Conservation (phyloP, 2,329 filamentous ascomycete genomes). For the Exophiala spinifera region DNA sequence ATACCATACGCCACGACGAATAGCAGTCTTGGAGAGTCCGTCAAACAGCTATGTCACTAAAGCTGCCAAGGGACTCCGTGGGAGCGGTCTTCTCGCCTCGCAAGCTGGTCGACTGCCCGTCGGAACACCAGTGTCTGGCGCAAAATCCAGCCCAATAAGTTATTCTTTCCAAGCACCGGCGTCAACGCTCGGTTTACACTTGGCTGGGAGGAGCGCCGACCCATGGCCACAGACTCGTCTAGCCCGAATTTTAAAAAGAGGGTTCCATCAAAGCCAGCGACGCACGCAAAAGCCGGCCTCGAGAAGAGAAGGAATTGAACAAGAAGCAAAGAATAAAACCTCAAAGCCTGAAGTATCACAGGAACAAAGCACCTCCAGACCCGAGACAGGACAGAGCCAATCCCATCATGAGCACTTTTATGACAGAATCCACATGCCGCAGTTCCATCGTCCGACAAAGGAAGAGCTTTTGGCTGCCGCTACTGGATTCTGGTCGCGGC, state of each 20-base stretch:
- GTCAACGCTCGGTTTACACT: neutral
- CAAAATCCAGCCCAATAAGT: too few species aligned
- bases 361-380: slow-evolving; percentile 25
- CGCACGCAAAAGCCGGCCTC: slow-evolving; percentile 29
- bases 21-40: slow-evolving; percentile 9
- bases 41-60: neutral
- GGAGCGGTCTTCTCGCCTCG: neutral
- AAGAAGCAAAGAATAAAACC: slow-evolving; percentile 20
- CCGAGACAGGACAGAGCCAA: slow-evolving; percentile 13
- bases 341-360: slow-evolving; percentile 21
- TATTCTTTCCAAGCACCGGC: neutral
- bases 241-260: slow-evolving; percentile 12
- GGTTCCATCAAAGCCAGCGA: slow-evolving; percentile 7
- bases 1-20: slow-evolving; percentile 28
- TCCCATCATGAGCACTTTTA: slow-evolving; percentile 47
- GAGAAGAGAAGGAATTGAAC: slow-evolving; percentile 34
- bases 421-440: slow-evolving; percentile 68
- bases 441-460: slow-evolving; percentile 77
- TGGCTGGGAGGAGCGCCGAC: neutral
- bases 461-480: slow-evolving; percentile 90
- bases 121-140: too few species aligned
- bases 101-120: neutral
- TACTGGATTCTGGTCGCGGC: slow-evolving; percentile 84
- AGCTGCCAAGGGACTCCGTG: neutral
- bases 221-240: neutral